Evolutionary conservation across 2,329 filamentous ascomycete genomes (phyloP), one percentile per base, ranked within the genome.

Genomic region (Rutstroemia sp.): DNA sequence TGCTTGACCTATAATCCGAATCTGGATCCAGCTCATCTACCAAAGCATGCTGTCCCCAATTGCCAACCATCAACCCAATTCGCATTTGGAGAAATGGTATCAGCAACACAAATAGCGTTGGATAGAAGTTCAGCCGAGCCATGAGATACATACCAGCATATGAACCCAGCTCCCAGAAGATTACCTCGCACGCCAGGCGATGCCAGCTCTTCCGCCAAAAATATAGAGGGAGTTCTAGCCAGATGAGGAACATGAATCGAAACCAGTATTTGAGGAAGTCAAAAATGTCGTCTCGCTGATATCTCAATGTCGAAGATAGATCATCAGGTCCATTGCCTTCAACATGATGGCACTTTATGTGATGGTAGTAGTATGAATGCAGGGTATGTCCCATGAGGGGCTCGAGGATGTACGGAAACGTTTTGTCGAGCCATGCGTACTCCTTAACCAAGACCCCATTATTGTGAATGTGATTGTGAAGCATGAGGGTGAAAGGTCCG

Each of bases 351-450:
- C 91, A 87, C 74, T 92, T 92, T 67, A 92, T 87, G 65, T 92
- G 88, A 67, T 92, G 88, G 67, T 90, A 92, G 69, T 80, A 92
- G 72, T 92, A 92, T 2, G 84, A 86, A 72, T 92, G 89, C 87
- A 87, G 91, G 0, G 88, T 91, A 66, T 92, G 88, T 10, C 88
- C 88, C 80, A 90, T 87, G 56, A 92, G 71, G 0, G 88, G 88
- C 63, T 91, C 86, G 10, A 82, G 74, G 42, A 92, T 70, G 67
- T 90, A 92, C 0, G 88, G 88, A 63, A 91, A 92, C 1, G 77
- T 52, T 5, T 71, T 67, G 65, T 92, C 88, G 57, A 92, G 70
- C 30, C 78, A 65, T 37, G 73, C 71, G 54, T 78, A 80, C 7
- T 72, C 68, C 64, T 79, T 80, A 23, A 75, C 71, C 38, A 92